A percentile compares a stretch with the other conserved stretches of the same genome.
Evolutionary conservation across 441 rosid species (phyloP).

Genomic region (Gossypium schwendimanii): DNA sequence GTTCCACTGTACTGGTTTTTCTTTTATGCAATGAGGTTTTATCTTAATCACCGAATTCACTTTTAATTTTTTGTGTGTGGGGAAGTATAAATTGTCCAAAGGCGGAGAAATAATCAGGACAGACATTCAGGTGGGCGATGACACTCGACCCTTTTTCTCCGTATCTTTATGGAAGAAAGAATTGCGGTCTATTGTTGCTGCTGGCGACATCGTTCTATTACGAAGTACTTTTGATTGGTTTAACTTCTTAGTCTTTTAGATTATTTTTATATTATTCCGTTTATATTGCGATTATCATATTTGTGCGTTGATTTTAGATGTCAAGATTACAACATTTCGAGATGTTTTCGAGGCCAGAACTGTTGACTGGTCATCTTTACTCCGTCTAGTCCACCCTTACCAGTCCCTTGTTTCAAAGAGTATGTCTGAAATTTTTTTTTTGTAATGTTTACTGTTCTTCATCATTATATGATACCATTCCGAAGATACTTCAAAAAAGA

Average conservation of each 20-base stretch:
- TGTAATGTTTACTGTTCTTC: neutral
- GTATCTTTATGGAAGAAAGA: constrained; percentile 51
- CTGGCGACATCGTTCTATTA: constrained; percentile 40
- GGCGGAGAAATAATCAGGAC: constrained; percentile 44
- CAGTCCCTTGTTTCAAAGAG: constrained; percentile 34
- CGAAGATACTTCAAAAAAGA: neutral
- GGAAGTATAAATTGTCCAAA: constrained; percentile 36
- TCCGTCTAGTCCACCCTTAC: constrained; percentile 26
- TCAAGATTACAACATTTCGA: constrained; percentile 40
- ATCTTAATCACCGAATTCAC: neutral
- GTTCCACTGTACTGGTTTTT: neutral
- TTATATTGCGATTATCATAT: neutral
- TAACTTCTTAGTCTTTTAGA: neutral
- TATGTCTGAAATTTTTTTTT: neutral
- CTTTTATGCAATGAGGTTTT: neutral
- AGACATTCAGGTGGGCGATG: constrained; percentile 54
- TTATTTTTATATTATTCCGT: neutral
- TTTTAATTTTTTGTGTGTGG: neutral
- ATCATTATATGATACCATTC: neutral
- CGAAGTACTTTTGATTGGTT: constrained; percentile 22
- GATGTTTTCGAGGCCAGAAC: constrained; percentile 37
- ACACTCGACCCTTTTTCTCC: constrained; percentile 37
- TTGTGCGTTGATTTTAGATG: constrained; percentile 24
- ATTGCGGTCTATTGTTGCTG: constrained; percentile 22
- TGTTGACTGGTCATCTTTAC: constrained; percentile 35